A percentile compares a stretch with the other conserved stretches of the same genome.
phyloP scores from a whole-genome alignment of 192 early-diverging fungal genomes.

The Coemansia sp. region DNA sequence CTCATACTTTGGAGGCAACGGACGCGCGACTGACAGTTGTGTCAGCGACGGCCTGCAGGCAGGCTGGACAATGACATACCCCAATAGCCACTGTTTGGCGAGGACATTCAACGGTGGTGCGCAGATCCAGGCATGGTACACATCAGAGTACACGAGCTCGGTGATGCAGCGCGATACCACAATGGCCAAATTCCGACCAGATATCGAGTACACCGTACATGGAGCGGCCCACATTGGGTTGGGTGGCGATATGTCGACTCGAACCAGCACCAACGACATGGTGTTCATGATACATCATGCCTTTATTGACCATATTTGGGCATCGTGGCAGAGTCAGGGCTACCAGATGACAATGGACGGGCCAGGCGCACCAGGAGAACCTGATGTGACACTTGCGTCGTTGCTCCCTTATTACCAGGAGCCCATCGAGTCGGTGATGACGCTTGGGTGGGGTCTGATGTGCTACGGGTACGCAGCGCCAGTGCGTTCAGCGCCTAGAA shows the following conservation, averaged over 20 bases:
- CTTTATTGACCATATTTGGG: conserved; percentile 54
- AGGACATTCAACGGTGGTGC: conserved; percentile 50
- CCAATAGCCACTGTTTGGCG: conserved; percentile 38
- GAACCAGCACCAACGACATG: conserved; percentile 53
- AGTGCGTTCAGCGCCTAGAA: conserved; percentile 13
- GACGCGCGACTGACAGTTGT: conserved; percentile 33
- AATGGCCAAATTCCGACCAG: conserved; percentile 45
- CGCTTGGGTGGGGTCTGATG: conserved; percentile 52
- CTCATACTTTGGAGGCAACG: conserved; percentile 44
- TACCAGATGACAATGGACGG: conserved; percentile 45
- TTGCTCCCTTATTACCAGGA: conserved; percentile 32
- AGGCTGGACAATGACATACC: conserved; percentile 30
- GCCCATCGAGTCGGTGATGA: conserved; percentile 46
- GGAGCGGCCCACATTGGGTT: conserved; percentile 41
- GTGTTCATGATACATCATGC: conserved; percentile 55
- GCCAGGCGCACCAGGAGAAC: neutral
- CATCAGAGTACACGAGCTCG: conserved; percentile 46
- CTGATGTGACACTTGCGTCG: neutral
- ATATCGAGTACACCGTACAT: conserved; percentile 52
- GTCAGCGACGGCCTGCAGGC: conserved; percentile 32
- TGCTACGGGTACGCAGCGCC: conserved; percentile 49
- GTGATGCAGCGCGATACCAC: conserved; percentile 26
- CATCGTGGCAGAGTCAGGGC: conserved; percentile 51
- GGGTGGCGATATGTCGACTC: conserved; percentile 51
- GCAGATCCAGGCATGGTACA: conserved; percentile 36